These are phyloP conservation scores for Geosmithia morbida DNA, from an alignment of 2,329 filamentous ascomycete species.

Conservation along the genomic window DNA sequence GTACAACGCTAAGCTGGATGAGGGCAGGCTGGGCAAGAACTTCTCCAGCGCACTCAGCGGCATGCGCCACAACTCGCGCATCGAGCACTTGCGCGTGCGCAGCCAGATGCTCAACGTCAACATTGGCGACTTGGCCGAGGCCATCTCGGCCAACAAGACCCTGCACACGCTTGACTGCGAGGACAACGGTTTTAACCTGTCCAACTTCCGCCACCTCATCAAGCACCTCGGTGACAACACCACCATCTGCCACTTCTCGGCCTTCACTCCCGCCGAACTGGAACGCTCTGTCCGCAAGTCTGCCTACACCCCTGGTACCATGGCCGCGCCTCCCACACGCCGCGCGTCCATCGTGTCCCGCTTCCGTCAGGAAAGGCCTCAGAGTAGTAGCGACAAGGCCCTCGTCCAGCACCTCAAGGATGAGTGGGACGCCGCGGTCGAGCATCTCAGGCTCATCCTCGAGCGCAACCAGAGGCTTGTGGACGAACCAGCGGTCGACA, in stretches of 20 bases:
- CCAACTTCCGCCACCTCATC: conserved; percentile 31
- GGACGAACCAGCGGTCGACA: conserved; percentile 4
- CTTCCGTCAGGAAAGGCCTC: conserved; percentile 16
- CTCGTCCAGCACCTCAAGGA: conserved; percentile 21
- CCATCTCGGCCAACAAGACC: conserved; percentile 30
- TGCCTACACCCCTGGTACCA: conserved; percentile 7
- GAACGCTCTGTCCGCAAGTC: conserved; percentile 16
- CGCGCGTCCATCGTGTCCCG: conserved; percentile 19
- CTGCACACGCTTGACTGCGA: conserved; percentile 39
- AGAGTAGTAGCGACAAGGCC: conserved; percentile 12
- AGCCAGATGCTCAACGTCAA: conserved; percentile 41
- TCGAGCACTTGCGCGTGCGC: conserved; percentile 37
- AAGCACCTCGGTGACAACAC: conserved; percentile 26
- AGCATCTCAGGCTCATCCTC: conserved; percentile 17
- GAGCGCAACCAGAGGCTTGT: conserved; percentile 18
- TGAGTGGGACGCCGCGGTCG: conserved; percentile 22
- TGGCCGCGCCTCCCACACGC: conserved; percentile 12
- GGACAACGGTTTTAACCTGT: conserved; percentile 38
- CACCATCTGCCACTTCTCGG: conserved; percentile 28
- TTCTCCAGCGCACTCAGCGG: conserved; percentile 35
- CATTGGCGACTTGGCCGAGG: conserved; percentile 34
- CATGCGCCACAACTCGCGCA: conserved; percentile 25
- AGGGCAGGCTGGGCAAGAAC: conserved; percentile 37
- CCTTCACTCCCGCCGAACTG: conserved; percentile 22
- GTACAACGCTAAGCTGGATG: conserved; percentile 41